phyloP scores from a whole-genome alignment of 331 rosid species.

The Ulmus americana region DNA sequence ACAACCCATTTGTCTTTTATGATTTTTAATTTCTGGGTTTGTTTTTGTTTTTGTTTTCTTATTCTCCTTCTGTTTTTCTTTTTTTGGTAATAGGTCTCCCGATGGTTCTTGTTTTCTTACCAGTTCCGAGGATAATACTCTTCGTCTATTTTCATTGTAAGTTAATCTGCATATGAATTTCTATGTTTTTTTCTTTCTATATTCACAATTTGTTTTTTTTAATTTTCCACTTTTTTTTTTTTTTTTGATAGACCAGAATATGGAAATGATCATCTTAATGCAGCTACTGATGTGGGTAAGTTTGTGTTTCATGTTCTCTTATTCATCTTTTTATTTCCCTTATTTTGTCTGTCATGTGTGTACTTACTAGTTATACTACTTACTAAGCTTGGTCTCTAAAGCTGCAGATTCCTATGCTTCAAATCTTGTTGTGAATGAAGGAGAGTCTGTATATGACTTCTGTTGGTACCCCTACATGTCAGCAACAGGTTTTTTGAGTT shows the following conservation, averaged over 20 bases:
- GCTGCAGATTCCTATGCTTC: slow-evolving; percentile 71
- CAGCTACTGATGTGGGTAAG: slow-evolving; percentile 47
- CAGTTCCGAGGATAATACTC: slow-evolving; percentile 69
- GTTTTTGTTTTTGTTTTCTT: background rate
- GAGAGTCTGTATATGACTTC: slow-evolving; percentile 82
- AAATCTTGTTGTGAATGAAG: slow-evolving; percentile 61
- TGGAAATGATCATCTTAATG: slow-evolving; percentile 29
- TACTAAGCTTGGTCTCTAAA: slow-evolving; percentile 10
- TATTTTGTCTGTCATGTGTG: background rate
- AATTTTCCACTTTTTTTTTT: background rate
- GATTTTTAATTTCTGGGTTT: background rate
- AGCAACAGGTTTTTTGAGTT: slow-evolving; percentile 54
- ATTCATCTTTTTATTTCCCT: background rate
- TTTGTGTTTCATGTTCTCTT: background rate
- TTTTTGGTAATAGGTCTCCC: slow-evolving; percentile 57
- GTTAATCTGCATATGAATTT: background rate
- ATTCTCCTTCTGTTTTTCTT: background rate
- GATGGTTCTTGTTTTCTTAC: slow-evolving; percentile 88
- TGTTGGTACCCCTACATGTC: slow-evolving; percentile 99
- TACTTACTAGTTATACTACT: background rate
- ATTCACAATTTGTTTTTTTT: background rate
- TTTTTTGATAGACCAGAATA: slow-evolving; percentile 46
- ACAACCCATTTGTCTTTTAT: background rate
- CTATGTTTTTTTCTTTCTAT: background rate
- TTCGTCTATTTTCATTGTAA: slow-evolving; percentile 63